These are phyloP conservation scores for Wickerhamiella brachini DNA, from an alignment of 805 yeast genomes.

Conservation along the genomic window DNA sequence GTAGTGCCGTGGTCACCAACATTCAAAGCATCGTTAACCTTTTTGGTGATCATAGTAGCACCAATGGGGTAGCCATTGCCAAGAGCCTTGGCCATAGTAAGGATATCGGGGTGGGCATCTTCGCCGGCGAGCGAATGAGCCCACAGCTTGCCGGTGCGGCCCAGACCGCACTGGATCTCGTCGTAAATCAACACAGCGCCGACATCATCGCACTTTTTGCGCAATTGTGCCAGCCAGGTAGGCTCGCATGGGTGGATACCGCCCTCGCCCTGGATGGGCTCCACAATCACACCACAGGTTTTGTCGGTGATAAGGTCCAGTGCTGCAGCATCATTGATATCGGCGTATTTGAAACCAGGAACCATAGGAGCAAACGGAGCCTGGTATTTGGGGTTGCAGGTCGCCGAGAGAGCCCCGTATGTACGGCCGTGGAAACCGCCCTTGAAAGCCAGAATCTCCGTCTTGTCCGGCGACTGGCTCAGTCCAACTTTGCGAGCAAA, in stretches of 20 bases:
- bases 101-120: conserved; percentile 85
- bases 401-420: conserved; percentile 83
- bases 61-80: conserved; percentile 97
- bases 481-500: conserved; percentile 75
- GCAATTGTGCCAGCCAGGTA: conserved; percentile 53
- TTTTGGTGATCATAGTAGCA: conserved; percentile 77
- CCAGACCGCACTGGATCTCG: conserved; percentile 94
- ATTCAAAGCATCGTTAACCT: conserved; percentile 53
- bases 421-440: conserved; percentile 93
- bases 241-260: conserved; percentile 61
- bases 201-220: conserved; percentile 49
- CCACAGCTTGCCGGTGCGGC: conserved; percentile 88
- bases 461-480: conserved; percentile 33
- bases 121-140: conserved; percentile 66
- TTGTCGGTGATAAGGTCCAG: conserved; percentile 47
- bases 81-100: conserved; percentile 89
- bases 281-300: conserved; percentile 86
- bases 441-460: conserved; percentile 73
- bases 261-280: conserved; percentile 98
- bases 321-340: conserved; percentile 43
- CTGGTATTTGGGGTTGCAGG: conserved; percentile 88
- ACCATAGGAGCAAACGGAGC: conserved; percentile 79
- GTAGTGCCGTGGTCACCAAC: conserved; percentile 98
- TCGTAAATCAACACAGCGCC: conserved; percentile 76
- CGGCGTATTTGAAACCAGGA: conserved; percentile 73